A percentile compares a stretch with the other conserved stretches of the same genome.
phyloP scores from a whole-genome alignment of 306 rosid genomes.

The Senna siamea region DNA sequence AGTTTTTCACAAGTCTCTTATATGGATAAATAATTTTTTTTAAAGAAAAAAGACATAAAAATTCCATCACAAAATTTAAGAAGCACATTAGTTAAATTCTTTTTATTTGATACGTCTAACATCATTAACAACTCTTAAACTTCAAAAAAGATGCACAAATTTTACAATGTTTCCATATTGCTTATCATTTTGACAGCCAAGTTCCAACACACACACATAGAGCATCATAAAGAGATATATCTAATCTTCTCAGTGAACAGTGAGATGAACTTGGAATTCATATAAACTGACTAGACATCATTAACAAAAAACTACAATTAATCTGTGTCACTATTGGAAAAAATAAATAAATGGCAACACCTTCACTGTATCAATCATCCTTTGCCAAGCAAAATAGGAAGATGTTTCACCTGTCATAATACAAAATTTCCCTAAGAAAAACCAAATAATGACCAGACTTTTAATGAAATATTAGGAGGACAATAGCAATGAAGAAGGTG shows the following conservation, averaged over 20 bases:
- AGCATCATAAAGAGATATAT: neutral
- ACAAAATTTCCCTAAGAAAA: slow-evolving; percentile 16
- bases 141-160: neutral
- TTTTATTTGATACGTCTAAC: neutral
- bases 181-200: slow-evolving; percentile 4
- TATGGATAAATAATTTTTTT: too few relatives aligned
- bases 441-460: slow-evolving; percentile 3
- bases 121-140: neutral
- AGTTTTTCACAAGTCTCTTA: neutral
- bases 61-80: neutral
- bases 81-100: neutral
- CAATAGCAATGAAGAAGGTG: slow-evolving; percentile 11
- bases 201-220: neutral
- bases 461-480: slow-evolving; percentile 3
- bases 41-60: neutral
- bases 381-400: slow-evolving; percentile 63
- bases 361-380: slow-evolving; percentile 76
- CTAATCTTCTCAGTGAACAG: neutral
- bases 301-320: slow-evolving; percentile 3
- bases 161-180: slow-evolving; percentile 17
- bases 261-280: slow-evolving; percentile 2
- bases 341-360: slow-evolving; percentile 46
- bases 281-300: slow-evolving; percentile 9
- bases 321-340: slow-evolving; percentile 24
- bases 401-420: slow-evolving; percentile 56